phyloP scores from a whole-genome alignment of 75 land plant species.

The Pseudotsuga menziesii region DNA sequence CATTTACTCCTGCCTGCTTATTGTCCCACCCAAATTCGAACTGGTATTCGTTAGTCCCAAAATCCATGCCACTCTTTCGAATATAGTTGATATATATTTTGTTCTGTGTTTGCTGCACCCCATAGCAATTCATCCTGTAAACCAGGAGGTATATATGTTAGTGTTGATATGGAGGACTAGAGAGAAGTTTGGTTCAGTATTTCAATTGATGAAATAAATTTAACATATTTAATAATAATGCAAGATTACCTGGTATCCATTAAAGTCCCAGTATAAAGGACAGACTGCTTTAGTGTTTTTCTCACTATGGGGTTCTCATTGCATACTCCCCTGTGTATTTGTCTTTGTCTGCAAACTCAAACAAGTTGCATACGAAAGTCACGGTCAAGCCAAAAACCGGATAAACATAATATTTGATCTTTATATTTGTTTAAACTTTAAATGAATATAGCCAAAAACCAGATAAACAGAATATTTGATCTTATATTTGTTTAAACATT shows the following conservation, averaged over 20 bases:
- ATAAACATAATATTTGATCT: too few species aligned
- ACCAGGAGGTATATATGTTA: too few species aligned
- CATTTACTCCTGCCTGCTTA: slow-evolving; percentile 93
- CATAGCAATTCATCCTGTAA: slow-evolving; percentile 84
- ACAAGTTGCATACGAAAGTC: too few species aligned
- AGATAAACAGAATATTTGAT: too few species aligned
- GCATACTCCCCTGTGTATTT: slow-evolving; percentile 27
- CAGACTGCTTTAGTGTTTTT: slow-evolving; percentile 47
- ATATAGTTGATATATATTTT: slow-evolving; percentile 67
- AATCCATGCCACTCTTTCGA: slow-evolving; percentile 41
- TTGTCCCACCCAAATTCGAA: slow-evolving; percentile 89
- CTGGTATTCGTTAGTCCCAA: slow-evolving; percentile 62
- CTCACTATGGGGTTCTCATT: slow-evolving; percentile 17
- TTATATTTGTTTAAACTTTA: too few species aligned
- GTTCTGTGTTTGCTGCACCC: slow-evolving; percentile 70
- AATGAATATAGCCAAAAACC: too few species aligned
- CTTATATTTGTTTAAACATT: too few species aligned
- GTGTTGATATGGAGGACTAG: too few species aligned
- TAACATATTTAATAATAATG: too few species aligned
- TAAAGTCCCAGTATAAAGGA: slow-evolving; percentile 87
- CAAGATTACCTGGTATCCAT: slow-evolving; percentile 64
- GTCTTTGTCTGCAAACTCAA: slow-evolving; percentile 31
- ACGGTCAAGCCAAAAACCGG: too few species aligned
- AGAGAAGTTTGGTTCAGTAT: too few species aligned
- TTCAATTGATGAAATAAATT: too few species aligned